phyloP scores from a whole-genome alignment of 495 filamentous ascomycete species.

The Bryoglossum gracile region DNA sequence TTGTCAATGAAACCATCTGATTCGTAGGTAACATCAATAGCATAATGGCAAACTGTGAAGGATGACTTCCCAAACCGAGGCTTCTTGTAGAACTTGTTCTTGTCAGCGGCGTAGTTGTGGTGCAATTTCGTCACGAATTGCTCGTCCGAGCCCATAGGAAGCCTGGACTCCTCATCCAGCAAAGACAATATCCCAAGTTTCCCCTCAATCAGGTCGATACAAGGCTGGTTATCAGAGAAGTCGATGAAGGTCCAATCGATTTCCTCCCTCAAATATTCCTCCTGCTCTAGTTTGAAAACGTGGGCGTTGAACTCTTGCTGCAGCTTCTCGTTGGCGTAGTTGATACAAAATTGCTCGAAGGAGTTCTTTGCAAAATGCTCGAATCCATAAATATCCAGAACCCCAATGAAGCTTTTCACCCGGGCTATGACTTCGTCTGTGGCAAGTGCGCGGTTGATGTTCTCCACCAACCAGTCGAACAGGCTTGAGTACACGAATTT shows the following conservation, averaged over 20 bases:
- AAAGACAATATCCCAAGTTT: constrained; percentile 90
- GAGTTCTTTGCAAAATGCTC: constrained; percentile 99
- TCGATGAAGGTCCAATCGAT: constrained; percentile 99
- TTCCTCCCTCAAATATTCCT: constrained; percentile 93
- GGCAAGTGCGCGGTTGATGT: constrained; percentile 84
- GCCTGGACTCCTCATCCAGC: constrained; percentile 89
- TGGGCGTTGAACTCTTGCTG: constrained; percentile 99
- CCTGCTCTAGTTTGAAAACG: constrained; percentile 99
- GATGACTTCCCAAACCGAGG: constrained; percentile 94
- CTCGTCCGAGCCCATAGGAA: constrained; percentile 96
- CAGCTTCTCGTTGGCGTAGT: constrained; percentile 98
- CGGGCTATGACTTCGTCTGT: constrained; percentile 77
- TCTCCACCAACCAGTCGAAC: constrained; percentile 98
- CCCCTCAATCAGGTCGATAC: constrained; percentile 96
- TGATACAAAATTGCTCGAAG: constrained; percentile 99
- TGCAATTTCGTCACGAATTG: constrained; percentile 97
- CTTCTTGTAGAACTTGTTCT: constrained; percentile 97
- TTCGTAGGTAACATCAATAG: constrained; percentile 96
- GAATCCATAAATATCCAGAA: constrained; percentile 99
- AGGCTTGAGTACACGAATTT: constrained; percentile 98
- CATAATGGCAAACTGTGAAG: constrained; percentile 99
- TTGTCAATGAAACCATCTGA: constrained; percentile 99
- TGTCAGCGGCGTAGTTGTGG: constrained; percentile 83
- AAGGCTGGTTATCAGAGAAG: constrained; percentile 99
- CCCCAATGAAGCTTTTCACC: constrained; percentile 92